Conservation (phyloP, 495 filamentous ascomycete genomes). For the Hypoxylon fuscum region DNA sequence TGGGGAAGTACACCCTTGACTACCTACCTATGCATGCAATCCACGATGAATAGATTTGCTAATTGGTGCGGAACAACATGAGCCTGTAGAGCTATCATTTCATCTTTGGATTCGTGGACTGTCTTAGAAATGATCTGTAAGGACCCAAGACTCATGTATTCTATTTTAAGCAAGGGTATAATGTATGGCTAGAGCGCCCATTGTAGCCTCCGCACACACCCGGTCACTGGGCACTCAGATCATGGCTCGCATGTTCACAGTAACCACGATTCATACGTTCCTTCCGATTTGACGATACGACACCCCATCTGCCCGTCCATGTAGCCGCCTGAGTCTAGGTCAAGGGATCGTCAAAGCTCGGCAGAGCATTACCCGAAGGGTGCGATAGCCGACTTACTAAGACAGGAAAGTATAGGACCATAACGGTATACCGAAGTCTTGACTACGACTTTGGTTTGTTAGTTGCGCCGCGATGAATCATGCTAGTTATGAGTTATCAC, state of each 20-base stretch:
- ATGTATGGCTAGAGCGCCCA: neutral
- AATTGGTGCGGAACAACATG: too few relatives aligned
- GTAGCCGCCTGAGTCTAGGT: slow-evolving; percentile 4
- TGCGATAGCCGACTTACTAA: slow-evolving; percentile 36
- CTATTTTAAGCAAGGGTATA: neutral
- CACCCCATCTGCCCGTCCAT: neutral
- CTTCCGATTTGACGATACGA: slow-evolving; percentile 6
- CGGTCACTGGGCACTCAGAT: slow-evolving; percentile 1
- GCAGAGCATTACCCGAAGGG: slow-evolving; percentile 27
- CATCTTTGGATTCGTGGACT: too few relatives aligned
- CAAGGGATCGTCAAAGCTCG: slow-evolving; percentile 6
- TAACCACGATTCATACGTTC: slow-evolving; percentile 8
- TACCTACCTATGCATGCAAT: too few relatives aligned
- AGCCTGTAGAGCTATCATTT: too few relatives aligned
- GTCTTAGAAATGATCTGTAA: too few relatives aligned
- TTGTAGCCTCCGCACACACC: neutral
- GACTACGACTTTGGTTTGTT: neutral
- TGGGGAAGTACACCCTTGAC: too few relatives aligned
- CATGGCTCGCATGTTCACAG: neutral
- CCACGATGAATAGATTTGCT: too few relatives aligned
- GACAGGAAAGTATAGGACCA: slow-evolving; percentile 10
- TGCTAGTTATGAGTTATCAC: slow-evolving; percentile 1
- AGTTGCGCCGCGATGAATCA: slow-evolving; percentile 1
- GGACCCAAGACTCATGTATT: too few relatives aligned
- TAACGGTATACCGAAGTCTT: slow-evolving; percentile 6